phyloP scores from a whole-genome alignment of 2,329 filamentous ascomycete species.

The Dactylellina parvicollis region DNA sequence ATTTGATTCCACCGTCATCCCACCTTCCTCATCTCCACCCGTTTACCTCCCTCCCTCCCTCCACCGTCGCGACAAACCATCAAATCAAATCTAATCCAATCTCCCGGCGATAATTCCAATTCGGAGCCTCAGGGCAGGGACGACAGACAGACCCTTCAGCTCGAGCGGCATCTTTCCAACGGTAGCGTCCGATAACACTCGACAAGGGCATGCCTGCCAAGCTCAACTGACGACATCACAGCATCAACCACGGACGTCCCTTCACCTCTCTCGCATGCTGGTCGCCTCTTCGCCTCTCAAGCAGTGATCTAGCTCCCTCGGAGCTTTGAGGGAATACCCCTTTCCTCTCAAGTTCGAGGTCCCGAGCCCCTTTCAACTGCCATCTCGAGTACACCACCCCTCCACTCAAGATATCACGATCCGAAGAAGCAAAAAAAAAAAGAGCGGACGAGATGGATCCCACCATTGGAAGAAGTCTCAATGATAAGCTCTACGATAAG shows the following conservation, averaged over 20 bases:
- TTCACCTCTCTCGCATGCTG: slow-evolving; percentile 14
- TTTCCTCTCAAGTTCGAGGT: slow-evolving; percentile 23
- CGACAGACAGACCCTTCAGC: too few species aligned
- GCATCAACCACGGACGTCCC: neutral
- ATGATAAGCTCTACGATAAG: slow-evolving; percentile 99
- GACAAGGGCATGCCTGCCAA: neutral
- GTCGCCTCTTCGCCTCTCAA: slow-evolving; percentile 27
- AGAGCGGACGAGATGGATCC: slow-evolving; percentile 74
- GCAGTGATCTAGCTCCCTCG: slow-evolving; percentile 34
- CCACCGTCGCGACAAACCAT: neutral
- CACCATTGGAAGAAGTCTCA: slow-evolving; percentile 87
- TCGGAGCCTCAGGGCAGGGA: neutral
- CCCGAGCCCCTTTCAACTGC: slow-evolving; percentile 29
- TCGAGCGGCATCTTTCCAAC: slow-evolving; percentile 12
- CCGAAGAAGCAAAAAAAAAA: slow-evolving; percentile 16
- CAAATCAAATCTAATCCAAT: neutral
- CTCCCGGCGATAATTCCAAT: neutral
- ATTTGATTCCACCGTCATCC: neutral
- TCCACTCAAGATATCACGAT: slow-evolving; percentile 15
- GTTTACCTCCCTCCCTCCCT: too few species aligned
- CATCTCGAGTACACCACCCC: slow-evolving; percentile 7
- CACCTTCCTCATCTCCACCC: neutral
- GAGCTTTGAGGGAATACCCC: slow-evolving; percentile 23
- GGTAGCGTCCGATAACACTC: neutral
- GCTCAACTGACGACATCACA: neutral